Percentiles rank a stretch among this genome's conserved stretches.
Evolutionary conservation across 306 rosid genomes (phyloP).

Genomic region (Cucumis melo): DNA sequence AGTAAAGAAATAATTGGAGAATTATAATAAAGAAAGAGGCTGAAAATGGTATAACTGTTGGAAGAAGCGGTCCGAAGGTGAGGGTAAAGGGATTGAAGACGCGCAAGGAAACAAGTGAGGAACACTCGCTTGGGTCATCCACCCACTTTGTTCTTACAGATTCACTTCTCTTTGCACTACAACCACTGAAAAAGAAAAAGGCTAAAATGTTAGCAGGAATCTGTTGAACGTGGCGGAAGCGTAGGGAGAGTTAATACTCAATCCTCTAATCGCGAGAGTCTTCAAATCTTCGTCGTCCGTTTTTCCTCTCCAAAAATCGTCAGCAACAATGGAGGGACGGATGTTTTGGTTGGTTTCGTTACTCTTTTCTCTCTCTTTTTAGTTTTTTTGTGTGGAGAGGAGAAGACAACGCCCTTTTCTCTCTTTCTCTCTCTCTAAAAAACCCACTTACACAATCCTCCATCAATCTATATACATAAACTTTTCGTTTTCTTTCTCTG

Average conservation of each 20-base stretch:
- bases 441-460: not conserved
- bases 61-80: constrained; percentile 2
- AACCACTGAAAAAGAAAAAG: constrained; percentile 3
- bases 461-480: not conserved
- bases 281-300: constrained; percentile 5
- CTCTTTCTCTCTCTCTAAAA: not conserved
- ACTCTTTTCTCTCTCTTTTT: constrained; percentile 30
- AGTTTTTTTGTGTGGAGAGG: constrained; percentile 67
- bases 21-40: not conserved
- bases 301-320: constrained; percentile 18
- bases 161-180: not conserved
- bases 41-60: constrained; percentile 3
- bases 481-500: not conserved
- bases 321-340: constrained; percentile 22
- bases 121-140: not conserved
- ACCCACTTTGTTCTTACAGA: constrained; percentile 14
- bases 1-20: not conserved
- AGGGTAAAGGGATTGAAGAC: not conserved
- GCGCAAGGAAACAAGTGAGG: not conserved
- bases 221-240: constrained; percentile 1
- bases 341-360: constrained; percentile 64
- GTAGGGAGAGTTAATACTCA: not conserved
- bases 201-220: constrained; percentile 7
- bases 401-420: constrained; percentile 39
- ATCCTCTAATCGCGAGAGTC: not conserved